Evolutionary conservation across 768 basidiomycete genomes (phyloP), one percentile per base, ranked within the genome.

Genomic region (Termitomyces sp.): DNA sequence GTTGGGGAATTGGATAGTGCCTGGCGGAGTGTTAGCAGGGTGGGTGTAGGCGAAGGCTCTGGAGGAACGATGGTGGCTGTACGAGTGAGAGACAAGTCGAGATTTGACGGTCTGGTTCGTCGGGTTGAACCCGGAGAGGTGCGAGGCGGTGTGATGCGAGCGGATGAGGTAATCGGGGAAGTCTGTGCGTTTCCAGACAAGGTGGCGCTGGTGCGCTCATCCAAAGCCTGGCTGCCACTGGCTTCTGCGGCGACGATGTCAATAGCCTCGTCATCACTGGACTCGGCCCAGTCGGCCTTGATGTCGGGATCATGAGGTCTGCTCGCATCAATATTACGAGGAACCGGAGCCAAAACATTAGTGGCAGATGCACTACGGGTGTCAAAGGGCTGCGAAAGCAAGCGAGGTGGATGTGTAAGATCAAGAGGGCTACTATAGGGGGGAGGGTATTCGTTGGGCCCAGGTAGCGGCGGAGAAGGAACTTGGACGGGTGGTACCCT

Each of bases 221-320:
- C 91, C 49, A 93, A 67, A 14, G 86, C 85, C 65, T 87, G 88
- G 63, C 89, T 87, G 8, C 91, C 91, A 58, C 88, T 89, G 14
- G 89, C 77, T 11, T 84, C 91, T 17, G 91, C 90, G 0, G 91
- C 88, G 32, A 92, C 81, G 41, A 89, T 73, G 63, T 91, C 84
- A 53, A 94, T 90, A 14, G 90, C 91, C 68, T 94, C 91, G 54
- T 94, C 91, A 59, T 94, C 91, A 62, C 90, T 92, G 5, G 81
- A 83, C 67, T 90, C 84, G 54, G 81, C 75, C 91, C 93, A 91
- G 63, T 94, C 79, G 55, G 67, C 74, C 65, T 86, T 86, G 8
- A 70, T 58, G 60, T 80, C 80, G 16, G 73, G 66, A 65, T 77
- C 76, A 47, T 69, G 70, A 14, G 66, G 59, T 59, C 72, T 66